Percentiles rank a stretch among this genome's conserved stretches.
Conservation (phyloP, 805 yeast genomes). For the Saturnispora hagleri region DNA sequence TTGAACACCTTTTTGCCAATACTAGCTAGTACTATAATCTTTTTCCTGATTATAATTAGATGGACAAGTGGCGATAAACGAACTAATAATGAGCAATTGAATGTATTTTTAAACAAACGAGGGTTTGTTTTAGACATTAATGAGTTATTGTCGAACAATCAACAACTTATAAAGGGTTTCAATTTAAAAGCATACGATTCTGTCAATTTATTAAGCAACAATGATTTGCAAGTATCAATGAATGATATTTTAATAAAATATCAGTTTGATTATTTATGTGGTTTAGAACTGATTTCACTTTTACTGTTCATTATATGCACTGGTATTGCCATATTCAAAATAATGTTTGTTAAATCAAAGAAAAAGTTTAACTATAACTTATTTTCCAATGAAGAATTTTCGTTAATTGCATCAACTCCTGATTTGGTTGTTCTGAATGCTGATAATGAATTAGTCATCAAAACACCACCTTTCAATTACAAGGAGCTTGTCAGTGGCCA, state of each 20-base stretch:
- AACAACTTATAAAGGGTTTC: not conserved
- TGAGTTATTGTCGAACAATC: not conserved
- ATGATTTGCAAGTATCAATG: not conserved
- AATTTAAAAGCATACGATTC: constrained; percentile 1
- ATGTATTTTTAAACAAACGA: constrained; percentile 23
- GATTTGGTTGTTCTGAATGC: not conserved
- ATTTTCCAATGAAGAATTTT: not conserved
- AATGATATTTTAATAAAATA: constrained; percentile 22
- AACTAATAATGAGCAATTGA: constrained; percentile 6
- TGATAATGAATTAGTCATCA: not conserved
- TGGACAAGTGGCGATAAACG: constrained; percentile 26
- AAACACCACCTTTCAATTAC: constrained; percentile 18
- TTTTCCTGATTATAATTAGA: constrained; percentile 26
- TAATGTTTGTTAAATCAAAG: constrained; percentile 25
- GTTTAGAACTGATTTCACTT: constrained; percentile 32
- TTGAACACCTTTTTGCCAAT: constrained; percentile 27
- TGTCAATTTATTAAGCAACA: not conserved
- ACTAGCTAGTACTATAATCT: constrained; percentile 18
- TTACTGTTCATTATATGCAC: constrained; percentile 43
- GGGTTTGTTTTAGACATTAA: constrained; percentile 24
- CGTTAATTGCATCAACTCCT: not conserved
- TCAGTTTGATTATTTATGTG: not conserved
- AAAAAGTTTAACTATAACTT: constrained; percentile 5
- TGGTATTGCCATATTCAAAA: constrained; percentile 36
- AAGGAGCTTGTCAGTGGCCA: constrained; percentile 43